Evolutionary conservation across 2,329 filamentous ascomycete species (phyloP).

Genomic region (Trichothecium sympodiale): DNA sequence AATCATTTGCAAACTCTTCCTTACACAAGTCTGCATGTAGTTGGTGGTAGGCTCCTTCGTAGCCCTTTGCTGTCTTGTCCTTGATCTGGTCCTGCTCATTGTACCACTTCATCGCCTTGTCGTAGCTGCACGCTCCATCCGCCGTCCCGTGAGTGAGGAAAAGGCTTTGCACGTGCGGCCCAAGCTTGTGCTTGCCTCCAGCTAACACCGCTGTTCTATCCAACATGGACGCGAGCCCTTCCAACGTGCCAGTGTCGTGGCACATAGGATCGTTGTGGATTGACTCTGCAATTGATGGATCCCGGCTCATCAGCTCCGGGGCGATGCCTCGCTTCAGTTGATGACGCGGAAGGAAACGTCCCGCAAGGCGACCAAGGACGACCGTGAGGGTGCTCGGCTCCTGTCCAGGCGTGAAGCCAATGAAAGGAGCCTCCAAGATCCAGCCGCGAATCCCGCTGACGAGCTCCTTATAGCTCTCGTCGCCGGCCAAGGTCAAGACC

Average conservation of each 20-base stretch:
- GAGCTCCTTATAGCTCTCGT: constrained; percentile 39
- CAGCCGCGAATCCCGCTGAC: constrained; percentile 57
- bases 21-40: constrained; percentile 49
- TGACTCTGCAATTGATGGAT: constrained; percentile 48
- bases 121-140: constrained; percentile 59
- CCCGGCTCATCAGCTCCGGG: constrained; percentile 53
- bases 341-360: constrained; percentile 52
- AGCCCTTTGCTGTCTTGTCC: constrained; percentile 62
- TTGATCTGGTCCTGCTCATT: constrained; percentile 41
- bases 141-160: constrained; percentile 68
- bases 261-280: constrained; percentile 58
- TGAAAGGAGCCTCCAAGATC: constrained; percentile 67
- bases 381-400: constrained; percentile 55
- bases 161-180: constrained; percentile 48
- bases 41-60: constrained; percentile 72
- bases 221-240: constrained; percentile 66
- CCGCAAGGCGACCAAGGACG: constrained; percentile 53
- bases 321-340: constrained; percentile 59
- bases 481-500: constrained; percentile 49
- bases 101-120: constrained; percentile 53
- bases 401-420: constrained; percentile 57
- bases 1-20: constrained; percentile 45
- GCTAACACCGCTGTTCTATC: constrained; percentile 57
- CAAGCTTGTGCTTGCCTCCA: constrained; percentile 39
- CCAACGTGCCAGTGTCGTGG: constrained; percentile 79